Conservation (phyloP, 129 eudicot genomes). For the Centaurea solstitialis region DNA sequence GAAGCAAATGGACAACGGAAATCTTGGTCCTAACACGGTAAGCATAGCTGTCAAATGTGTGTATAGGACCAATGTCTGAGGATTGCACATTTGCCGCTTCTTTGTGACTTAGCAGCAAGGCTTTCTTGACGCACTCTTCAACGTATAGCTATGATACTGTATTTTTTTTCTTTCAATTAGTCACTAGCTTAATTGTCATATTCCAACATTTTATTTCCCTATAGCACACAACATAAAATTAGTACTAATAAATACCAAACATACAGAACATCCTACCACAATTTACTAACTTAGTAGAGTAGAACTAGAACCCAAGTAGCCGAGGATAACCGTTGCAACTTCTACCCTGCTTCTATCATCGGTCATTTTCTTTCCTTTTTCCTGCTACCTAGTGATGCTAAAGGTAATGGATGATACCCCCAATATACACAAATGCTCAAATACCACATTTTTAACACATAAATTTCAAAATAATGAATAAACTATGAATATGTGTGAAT, state of each 20-base stretch:
- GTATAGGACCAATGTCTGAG: background rate
- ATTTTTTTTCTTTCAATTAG: background rate
- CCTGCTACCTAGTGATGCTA: background rate
- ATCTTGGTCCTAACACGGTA: background rate
- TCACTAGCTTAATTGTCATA: background rate
- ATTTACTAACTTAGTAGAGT: background rate
- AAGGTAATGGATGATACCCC: background rate
- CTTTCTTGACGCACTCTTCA: background rate
- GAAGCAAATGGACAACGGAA: background rate
- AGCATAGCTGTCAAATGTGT: background rate
- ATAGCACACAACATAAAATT: background rate
- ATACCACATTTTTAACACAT: background rate
- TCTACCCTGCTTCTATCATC: background rate
- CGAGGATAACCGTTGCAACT: background rate
- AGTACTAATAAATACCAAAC: background rate
- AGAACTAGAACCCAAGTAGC: background rate
- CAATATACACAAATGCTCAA: background rate
- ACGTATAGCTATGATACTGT: background rate
- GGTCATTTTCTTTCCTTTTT: background rate
- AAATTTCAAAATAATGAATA: too few species aligned
- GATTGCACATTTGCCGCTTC: background rate
- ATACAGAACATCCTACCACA: background rate
- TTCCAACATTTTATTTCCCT: background rate
- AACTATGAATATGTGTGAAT: background rate
- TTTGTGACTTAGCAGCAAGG: background rate